Evolutionary conservation across 2,329 filamentous ascomycete species (phyloP), one percentile per base, ranked within the genome.

Genomic region (Colletotrichum sp.): DNA sequence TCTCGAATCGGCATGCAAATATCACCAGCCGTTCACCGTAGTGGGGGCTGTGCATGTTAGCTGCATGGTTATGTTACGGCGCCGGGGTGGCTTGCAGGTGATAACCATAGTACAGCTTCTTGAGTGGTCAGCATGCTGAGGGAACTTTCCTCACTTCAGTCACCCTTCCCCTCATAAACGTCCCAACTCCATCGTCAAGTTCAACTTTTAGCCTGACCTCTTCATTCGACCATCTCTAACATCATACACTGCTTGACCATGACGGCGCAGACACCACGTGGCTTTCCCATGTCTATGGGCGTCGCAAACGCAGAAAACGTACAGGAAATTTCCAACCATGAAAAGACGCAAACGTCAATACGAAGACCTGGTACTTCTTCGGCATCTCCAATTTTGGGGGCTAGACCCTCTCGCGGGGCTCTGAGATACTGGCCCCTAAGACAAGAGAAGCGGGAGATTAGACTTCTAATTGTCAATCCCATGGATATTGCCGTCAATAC

Each of bases 251-350:
- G 9, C 6, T 44, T 3, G 39, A 4, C 18, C 39, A 44, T n/a
- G 39, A 44, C 18, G 5, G 8, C 39, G 16, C 39, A 44, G 0
- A 44, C 39, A n/a, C 18, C 1, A 44, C 18, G 0, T n/a, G 39
- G 39, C 39, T 44, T 44, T 44, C 18, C 18, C 39, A 44, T n/a
- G 16, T n/a, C 16, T n/a, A 10, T 44, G 18, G 0, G 0, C 9
- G 8, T 44, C 39, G 9, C 18, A 44, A n/a, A 44, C 0, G 39
- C 39, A 44, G 18, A 1, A 44, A 44, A 44, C 18, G 18, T 44
- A 44, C 1, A 0, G 16, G 0, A 44, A 18, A 0, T 44, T 44
- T n/a, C 9, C 16, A n/a, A 10, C 1, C 8, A n/a, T 18, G 18
- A 44, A n/a, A 44, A 44, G 8, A 44, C 8, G 6, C 3, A 44